Conservation (phyloP, 495 filamentous ascomycete genomes). For the Bacidia gigantensis region DNA sequence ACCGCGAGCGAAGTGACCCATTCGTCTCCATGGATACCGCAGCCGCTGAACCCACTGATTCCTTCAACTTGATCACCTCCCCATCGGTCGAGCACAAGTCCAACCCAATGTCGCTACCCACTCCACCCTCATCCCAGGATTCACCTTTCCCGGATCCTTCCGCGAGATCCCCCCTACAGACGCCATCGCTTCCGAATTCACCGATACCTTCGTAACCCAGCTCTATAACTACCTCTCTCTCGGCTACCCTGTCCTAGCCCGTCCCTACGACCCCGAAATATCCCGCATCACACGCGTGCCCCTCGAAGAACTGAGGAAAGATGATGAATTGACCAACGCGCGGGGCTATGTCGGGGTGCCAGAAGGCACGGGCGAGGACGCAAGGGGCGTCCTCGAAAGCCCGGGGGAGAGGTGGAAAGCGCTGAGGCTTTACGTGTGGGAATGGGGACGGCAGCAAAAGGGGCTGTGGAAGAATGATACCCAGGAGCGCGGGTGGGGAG, state of each 20-base stretch:
- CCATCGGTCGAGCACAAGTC: not conserved
- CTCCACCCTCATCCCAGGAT: not conserved
- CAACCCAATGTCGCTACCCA: slow-evolving; percentile 8
- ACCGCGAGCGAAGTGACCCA: slow-evolving; percentile 13
- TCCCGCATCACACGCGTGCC: slow-evolving; percentile 58
- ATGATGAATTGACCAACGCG: slow-evolving; percentile 51
- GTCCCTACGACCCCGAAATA: slow-evolving; percentile 70
- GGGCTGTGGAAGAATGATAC: not conserved
- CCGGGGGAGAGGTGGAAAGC: slow-evolving; percentile 63
- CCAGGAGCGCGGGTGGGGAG: slow-evolving; percentile 14
- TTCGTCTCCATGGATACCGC: not conserved
- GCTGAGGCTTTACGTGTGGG: slow-evolving; percentile 62
- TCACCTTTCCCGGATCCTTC: slow-evolving; percentile 19
- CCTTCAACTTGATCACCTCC: not conserved
- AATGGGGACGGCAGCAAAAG: slow-evolving; percentile 71
- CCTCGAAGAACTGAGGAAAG: slow-evolving; percentile 49
- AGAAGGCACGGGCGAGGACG: slow-evolving; percentile 26
- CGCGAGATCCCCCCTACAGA: slow-evolving; percentile 36
- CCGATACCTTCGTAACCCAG: slow-evolving; percentile 79
- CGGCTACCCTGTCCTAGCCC: slow-evolving; percentile 73
- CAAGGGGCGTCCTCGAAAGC: slow-evolving; percentile 25
- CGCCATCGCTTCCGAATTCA: slow-evolving; percentile 53
- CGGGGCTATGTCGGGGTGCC: slow-evolving; percentile 56
- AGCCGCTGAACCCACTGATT: not conserved
- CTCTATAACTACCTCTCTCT: slow-evolving; percentile 93